Percentiles rank a stretch among this genome's conserved stretches.
Conservation (phyloP, 2,329 filamentous ascomycete species). For the Cladophialophora bantiana region DNA sequence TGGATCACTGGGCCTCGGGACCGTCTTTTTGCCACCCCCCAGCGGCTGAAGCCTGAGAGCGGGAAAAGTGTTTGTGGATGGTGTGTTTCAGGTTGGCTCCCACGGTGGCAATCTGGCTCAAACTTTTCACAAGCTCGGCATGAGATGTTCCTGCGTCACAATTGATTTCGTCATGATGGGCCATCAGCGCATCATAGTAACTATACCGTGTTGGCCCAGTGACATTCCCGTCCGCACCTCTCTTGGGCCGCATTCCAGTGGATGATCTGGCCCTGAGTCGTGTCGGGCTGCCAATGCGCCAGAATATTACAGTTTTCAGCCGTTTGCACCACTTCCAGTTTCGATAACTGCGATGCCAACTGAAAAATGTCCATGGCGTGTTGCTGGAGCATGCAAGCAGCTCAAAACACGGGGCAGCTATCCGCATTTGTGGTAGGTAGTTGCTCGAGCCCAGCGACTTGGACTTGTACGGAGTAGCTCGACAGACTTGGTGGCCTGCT, state of each 20-base stretch:
- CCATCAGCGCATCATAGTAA: background rate
- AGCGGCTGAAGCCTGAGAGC: background rate
- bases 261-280: background rate
- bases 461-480: background rate
- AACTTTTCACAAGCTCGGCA: conserved; percentile 1
- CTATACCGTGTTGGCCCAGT: background rate
- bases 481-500: conserved; percentile 5
- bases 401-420: background rate
- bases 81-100: conserved; percentile 29
- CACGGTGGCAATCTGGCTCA: conserved; percentile 9
- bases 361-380: conserved; percentile 3
- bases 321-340: background rate
- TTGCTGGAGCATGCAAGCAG: background rate
- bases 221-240: background rate
- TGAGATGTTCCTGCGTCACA: background rate
- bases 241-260: background rate
- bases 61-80: conserved; percentile 5
- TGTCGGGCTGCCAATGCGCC: too few relatives aligned
- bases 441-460: background rate
- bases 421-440: background rate
- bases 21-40: conserved; percentile 32
- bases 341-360: background rate
- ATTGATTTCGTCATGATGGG: background rate
- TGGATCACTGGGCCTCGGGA: conserved; percentile 12
- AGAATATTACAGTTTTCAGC: background rate